A percentile compares a stretch with the other conserved stretches of the same genome.
These are phyloP conservation scores for Gracilaria caudata DNA, from an alignment of 23 red algal species.

Conservation along the genomic window DNA sequence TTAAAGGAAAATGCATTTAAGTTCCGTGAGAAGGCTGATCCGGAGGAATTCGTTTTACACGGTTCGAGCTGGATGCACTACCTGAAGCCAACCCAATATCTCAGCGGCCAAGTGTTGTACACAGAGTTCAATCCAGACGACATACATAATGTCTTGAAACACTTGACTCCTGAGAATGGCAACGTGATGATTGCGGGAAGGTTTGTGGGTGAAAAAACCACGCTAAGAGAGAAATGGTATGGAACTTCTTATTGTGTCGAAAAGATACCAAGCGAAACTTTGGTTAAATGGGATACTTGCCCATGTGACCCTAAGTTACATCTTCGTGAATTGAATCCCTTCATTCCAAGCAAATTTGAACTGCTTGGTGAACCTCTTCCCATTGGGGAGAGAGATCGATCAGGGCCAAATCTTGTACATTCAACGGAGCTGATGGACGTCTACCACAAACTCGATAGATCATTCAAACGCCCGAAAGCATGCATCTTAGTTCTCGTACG, in stretches of 20 bases:
- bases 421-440: conserved; percentile 50
- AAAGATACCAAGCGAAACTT: conserved; percentile 10
- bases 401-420: conserved; percentile 41
- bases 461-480: conserved; percentile 79
- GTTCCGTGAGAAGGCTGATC: conserved; percentile 77
- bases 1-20: conserved; percentile 77
- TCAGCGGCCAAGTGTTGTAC: conserved; percentile 69
- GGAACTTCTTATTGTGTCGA: conserved; percentile 73
- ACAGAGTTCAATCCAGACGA: conserved; percentile 66
- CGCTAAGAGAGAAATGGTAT: conserved; percentile 85
- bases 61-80: conserved; percentile 52
- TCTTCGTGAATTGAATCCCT: conserved; percentile 82
- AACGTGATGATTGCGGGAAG: conserved; percentile 58
- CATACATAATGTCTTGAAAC: conserved; percentile 58
- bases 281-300: conserved; percentile 38
- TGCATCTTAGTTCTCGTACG: conserved; percentile 52
- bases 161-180: conserved; percentile 56
- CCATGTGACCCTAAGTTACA: conserved; percentile 28
- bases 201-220: conserved; percentile 36
- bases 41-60: conserved; percentile 52
- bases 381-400: conserved; percentile 26
- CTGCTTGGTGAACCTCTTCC: conserved; percentile 63
- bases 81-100: conserved; percentile 53
- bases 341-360: conserved; percentile 84
- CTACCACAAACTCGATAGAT: conserved; percentile 84